Evolutionary conservation across 2,329 filamentous ascomycete genomes (phyloP).

Genomic region (Aspergillus puulaauensis): DNA sequence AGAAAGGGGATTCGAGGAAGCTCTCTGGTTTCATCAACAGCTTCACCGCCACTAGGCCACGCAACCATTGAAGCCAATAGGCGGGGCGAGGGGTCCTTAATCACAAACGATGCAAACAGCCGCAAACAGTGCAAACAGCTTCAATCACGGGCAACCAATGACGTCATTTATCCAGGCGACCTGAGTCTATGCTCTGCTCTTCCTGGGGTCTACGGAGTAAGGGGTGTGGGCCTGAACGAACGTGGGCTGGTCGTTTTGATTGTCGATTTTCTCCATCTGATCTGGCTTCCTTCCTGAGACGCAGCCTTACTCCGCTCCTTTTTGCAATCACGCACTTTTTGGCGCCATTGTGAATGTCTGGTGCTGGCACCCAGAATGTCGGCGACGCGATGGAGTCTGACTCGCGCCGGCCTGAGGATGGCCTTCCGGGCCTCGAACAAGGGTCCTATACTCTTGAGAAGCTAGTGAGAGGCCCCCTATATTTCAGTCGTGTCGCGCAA

Average conservation of each 20-base stretch:
- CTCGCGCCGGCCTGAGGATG: conserved; percentile 20
- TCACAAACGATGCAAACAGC: conserved; percentile 13
- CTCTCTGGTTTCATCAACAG: conserved; percentile 18
- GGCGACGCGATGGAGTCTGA: conserved; percentile 20
- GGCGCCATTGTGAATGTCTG: neutral
- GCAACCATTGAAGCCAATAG: conserved; percentile 26
- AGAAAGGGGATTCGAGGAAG: conserved; percentile 7
- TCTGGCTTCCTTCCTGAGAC: neutral
- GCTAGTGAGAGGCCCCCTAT: conserved; percentile 42
- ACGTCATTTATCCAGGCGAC: conserved; percentile 32
- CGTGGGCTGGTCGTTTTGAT: neutral
- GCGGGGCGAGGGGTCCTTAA: conserved; percentile 18
- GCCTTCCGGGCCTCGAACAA: conserved; percentile 41
- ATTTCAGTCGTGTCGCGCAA: neutral
- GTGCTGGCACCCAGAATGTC: conserved; percentile 19
- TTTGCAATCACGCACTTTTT: neutral
- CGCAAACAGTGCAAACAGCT: conserved; percentile 19
- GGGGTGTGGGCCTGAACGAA: neutral
- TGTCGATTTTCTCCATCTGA: neutral
- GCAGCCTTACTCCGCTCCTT: neutral
- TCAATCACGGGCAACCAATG: conserved; percentile 11
- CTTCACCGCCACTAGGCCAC: conserved; percentile 31
- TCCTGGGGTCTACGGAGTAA: neutral
- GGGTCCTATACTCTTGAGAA: conserved; percentile 56
- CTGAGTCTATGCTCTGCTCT: neutral